These are phyloP conservation scores for Naganishia onofrii DNA, from an alignment of 768 basidiomycete genomes.

Conservation along the genomic window DNA sequence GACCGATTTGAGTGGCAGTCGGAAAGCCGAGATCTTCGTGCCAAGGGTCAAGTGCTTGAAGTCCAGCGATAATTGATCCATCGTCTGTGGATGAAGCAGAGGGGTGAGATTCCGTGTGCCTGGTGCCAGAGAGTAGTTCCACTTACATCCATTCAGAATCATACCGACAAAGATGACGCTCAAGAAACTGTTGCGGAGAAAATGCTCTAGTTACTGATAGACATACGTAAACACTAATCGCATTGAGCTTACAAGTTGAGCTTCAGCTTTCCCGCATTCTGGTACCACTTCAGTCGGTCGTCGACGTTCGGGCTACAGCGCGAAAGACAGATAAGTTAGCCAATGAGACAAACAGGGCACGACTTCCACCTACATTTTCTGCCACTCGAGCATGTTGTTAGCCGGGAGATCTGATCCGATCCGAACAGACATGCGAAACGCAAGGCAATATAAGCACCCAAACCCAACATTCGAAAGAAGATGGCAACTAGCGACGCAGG, in stretches of 20 bases:
- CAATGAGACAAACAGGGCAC: background rate
- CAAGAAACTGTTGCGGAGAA: constrained; percentile 43
- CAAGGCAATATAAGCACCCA: constrained; percentile 7
- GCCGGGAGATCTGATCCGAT: background rate
- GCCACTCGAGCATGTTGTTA: constrained; percentile 3
- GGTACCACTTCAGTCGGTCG: constrained; percentile 48
- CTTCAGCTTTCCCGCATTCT: constrained; percentile 51
- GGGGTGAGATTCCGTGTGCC: background rate
- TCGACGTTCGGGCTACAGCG: constrained; percentile 47
- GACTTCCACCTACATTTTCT: constrained; percentile 3
- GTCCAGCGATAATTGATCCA: constrained; percentile 49
- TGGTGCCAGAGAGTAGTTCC: background rate
- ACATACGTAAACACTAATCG: no score
- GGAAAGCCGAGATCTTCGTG: constrained; percentile 50
- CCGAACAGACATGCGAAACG: background rate
- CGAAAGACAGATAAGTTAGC: background rate
- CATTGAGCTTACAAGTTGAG: constrained; percentile 51
- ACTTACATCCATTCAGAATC: constrained; percentile 52
- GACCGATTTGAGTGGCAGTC: constrained; percentile 43
- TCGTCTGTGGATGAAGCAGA: constrained; percentile 39
- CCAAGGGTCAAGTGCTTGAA: constrained; percentile 52
- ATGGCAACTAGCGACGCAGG: constrained; percentile 47
- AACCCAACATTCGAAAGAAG: constrained; percentile 13
- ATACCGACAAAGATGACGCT: constrained; percentile 52
- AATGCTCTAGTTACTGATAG: background rate